Evolutionary conservation across 352 stramenopile genomes (phyloP), one percentile per base, ranked within the genome.

Genomic region (Pythium angustatum): DNA sequence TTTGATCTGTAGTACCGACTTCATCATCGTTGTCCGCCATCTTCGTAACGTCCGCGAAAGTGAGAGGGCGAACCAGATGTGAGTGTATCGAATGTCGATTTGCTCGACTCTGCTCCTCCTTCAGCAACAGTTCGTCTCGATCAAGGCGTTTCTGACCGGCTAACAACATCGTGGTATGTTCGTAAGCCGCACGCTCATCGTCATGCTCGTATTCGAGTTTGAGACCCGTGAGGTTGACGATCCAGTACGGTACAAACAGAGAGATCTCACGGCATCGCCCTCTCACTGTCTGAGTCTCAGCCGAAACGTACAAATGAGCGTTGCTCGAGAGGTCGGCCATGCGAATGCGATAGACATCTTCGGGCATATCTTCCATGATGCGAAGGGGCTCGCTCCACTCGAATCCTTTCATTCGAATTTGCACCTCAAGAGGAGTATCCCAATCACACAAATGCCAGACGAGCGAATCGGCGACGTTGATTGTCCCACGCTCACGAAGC

Each of bases 181-280:
- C 87, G 30, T 78, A 69, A 8, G 73, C 76, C 31, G 83, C 83
- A 53, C 75, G 74, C n/a, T 91, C 84, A 58, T 90, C 75, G 33
- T 94, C 87, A 45, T 87, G 89, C 71, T 91, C 81, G 60, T 88
- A 94, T 51, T 96, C 87, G 14, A 96, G 72, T 66, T 91, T 85
- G 10, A 96, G 64, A 0, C 84, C 84, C 14, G 85, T 94, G 50
- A 94, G 67, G 56, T 96, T 96, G 26, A 96, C 83, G 51, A 96
- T 91, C 87, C 87, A 96, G 67, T 94, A 96, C 15, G 87, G 87
- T 12, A 94, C 84, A 56, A 87, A 94, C n/a, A 96, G 62, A 17
- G 89, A 84, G 40, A 96, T 65, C 52, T 94, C 85, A 11, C 76
- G 78, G 27, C 81, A 91, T 9, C 74, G 68, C 7, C 82, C 81